phyloP scores from a whole-genome alignment of 768 basidiomycete genomes.

The Hygrocybe punicea region DNA sequence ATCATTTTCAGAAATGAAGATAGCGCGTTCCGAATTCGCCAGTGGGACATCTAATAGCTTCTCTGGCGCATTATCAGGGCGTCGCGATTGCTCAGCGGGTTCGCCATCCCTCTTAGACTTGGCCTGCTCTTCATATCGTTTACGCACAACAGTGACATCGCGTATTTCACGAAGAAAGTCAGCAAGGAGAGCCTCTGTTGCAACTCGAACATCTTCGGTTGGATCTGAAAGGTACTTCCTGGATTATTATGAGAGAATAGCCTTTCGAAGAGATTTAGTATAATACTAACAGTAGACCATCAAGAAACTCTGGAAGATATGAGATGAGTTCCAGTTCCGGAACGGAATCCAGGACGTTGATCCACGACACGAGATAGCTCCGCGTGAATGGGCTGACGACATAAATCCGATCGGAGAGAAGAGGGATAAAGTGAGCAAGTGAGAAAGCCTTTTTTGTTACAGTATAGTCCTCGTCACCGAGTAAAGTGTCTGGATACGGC shows the following conservation, averaged over 20 bases:
- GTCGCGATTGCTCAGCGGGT: conserved; percentile 42
- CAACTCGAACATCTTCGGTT: conserved; percentile 86
- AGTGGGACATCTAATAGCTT: conserved; percentile 57
- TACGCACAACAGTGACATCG: conserved; percentile 74
- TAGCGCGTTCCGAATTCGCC: conserved; percentile 54
- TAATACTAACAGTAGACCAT: conserved; percentile 79
- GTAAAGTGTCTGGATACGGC: conserved; percentile 53
- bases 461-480: conserved; percentile 39
- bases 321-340: conserved; percentile 94
- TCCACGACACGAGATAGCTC: conserved; percentile 96
- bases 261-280: background rate
- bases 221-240: conserved; percentile 97
- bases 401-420: conserved; percentile 89
- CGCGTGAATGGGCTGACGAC: conserved; percentile 94
- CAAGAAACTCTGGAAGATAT: conserved; percentile 91
- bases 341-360: conserved; percentile 90
- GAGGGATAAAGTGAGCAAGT: conserved; percentile 88
- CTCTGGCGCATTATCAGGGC: conserved; percentile 45
- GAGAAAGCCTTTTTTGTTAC: conserved; percentile 80
- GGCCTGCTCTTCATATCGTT: conserved; percentile 55
- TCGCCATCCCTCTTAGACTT: conserved; percentile 41
- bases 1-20: conserved; percentile 55
- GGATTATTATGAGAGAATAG: conserved; percentile 8
- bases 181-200: conserved; percentile 83
- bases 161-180: conserved; percentile 90